Percentiles rank a stretch among this genome's conserved stretches.
Evolutionary conservation across 371 early-diverging fungal species (phyloP).

Genomic region (Blyttiomyces sp.): DNA sequence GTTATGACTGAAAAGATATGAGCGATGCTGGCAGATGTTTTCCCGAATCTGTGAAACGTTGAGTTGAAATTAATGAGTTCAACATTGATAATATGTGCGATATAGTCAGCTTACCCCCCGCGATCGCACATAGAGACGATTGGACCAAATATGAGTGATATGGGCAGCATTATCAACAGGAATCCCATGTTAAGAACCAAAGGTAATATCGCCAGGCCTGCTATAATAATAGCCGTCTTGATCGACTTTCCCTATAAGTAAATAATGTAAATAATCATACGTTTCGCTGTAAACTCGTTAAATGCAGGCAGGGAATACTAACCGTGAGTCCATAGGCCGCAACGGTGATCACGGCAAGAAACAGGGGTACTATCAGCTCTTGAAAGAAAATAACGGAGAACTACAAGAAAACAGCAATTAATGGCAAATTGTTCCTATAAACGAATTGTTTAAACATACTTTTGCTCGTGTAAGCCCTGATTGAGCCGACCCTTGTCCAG

Average conservation of each 20-base stretch:
- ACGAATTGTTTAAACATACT: no score
- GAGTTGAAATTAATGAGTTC: no score
- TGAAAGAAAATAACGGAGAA: conserved; percentile 64
- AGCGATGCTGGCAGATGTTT: no score
- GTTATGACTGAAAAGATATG: no score
- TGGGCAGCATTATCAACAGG: conserved; percentile 63
- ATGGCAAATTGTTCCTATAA: no score
- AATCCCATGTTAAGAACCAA: conserved; percentile 68
- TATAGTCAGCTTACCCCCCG: conserved; percentile 68
- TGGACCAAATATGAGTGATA: conserved; percentile 70
- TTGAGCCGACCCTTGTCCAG: not conserved
- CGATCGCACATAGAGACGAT: conserved; percentile 69
- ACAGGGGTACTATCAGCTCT: conserved; percentile 68
- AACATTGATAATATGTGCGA: no score
- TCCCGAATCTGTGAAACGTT: no score
- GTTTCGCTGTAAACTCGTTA: no score
- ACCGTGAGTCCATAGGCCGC: conserved; percentile 48
- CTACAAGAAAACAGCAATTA: no score
- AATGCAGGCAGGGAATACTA: no score
- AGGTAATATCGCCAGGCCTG: conserved; percentile 68
- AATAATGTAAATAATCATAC: not conserved
- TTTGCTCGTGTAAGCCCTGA: not conserved
- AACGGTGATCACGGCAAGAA: conserved; percentile 62
- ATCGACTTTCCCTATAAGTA: conserved; percentile 16
- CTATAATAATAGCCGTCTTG: conserved; percentile 55